Conservation (phyloP, 83 land plant species). For the Thuja plicata region DNA sequence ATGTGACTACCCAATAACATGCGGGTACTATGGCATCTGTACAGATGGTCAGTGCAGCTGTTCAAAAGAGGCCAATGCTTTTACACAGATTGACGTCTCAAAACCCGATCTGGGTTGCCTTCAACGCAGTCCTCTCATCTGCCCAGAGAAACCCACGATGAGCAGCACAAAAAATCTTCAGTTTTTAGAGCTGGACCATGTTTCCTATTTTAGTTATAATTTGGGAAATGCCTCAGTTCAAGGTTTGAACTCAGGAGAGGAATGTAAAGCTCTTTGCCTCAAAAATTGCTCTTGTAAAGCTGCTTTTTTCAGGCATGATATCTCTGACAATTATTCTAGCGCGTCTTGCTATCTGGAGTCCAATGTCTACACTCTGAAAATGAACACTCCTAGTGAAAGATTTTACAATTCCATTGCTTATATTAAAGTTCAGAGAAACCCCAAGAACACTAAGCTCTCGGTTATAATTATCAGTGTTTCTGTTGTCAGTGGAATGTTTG, state of each 20-base stretch:
- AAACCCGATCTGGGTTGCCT: background rate
- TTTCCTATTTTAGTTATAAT: constrained; percentile 14
- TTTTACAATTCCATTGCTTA: background rate
- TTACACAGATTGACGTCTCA: background rate
- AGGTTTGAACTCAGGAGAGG: background rate
- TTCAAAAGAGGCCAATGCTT: background rate
- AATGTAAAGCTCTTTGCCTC: constrained; percentile 28
- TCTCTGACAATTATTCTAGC: background rate
- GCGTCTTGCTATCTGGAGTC: constrained; percentile 24
- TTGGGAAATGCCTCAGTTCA: background rate
- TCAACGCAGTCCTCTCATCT: background rate
- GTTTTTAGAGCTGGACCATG: constrained; percentile 19
- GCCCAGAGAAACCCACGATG: background rate
- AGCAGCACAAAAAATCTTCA: background rate
- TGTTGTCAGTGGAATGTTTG: background rate
- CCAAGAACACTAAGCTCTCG: background rate
- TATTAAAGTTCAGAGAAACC: background rate
- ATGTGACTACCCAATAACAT: constrained; percentile 35
- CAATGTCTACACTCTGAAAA: background rate
- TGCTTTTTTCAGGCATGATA: constrained; percentile 21
- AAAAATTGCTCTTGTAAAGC: constrained; percentile 41
- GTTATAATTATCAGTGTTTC: background rate
- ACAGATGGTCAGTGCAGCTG: constrained; percentile 36
- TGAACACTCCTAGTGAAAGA: background rate
- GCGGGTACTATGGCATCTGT: constrained; percentile 47